Base-by-base conservation (phyloP, 495 filamentous ascomycete genomes). In the Hypoxylon fuscum region DNA sequence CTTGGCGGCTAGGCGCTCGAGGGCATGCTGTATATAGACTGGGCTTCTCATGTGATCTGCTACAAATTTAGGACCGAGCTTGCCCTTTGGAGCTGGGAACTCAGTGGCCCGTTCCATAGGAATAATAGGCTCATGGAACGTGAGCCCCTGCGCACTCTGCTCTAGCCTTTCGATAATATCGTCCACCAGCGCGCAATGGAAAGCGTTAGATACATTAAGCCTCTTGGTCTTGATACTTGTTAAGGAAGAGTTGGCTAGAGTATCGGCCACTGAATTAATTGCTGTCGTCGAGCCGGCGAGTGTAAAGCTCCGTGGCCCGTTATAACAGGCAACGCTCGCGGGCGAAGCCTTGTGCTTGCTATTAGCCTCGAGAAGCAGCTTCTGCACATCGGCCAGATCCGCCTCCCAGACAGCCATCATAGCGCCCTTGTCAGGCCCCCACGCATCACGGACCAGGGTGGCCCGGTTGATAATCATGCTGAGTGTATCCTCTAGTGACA, bases 291-390 rank as follows among this genome's bases (percentile, higher is more conserved):
- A 44, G 0, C 84, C 84, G 2, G 76, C 81, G 6, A 85, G 46
- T 0, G 77, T 79, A 40, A 79, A 78, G 52, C 73, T 80, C 9
- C 64, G 64, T 1, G 79, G 76, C 0, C 78, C 81, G 59, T 87
- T 87, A 68, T 73, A 79, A 62, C 84, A 87, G 0, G 82, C 82
- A 62, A 85, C 79, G 65, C 64, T 20, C 38, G 40, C n/a, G n/a
- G 31, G 17, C 22, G 34, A 45, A 9, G 48, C 47, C 0, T 38
- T 8, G 23, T 57, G 57, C 3, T 41, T 18, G 38, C 51, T 46
- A 22, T 52, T 59, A 3, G 38, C 15, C 22, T 71, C 60, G 18
- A 29, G 43, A 6, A 72, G 25, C 9, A 77, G 20, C 5, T 54
- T 53, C 31, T 72, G 10, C 0, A 78, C 47, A 1, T 52, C 46